Evolutionary conservation across 139 green algal species (phyloP).

Genomic region (Chlamydomonas incerta): DNA sequence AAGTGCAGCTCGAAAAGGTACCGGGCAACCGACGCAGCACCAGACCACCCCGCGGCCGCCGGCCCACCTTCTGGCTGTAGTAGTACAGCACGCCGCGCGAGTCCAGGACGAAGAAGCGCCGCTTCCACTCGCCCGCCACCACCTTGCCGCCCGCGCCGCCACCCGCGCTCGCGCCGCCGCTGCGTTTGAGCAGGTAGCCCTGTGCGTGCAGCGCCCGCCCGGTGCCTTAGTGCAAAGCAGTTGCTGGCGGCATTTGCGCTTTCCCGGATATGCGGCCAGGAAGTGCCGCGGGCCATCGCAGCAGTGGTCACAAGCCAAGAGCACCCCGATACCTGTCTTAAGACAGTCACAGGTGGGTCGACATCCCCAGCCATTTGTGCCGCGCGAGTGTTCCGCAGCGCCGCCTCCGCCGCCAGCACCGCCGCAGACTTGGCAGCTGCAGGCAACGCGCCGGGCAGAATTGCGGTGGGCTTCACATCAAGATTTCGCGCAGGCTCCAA

Average conservation of each 20-base stretch:
- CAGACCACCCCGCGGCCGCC: too few species aligned
- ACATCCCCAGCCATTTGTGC: neutral
- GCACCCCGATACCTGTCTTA: conserved; percentile 28
- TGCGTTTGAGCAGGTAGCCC: conserved; percentile 88
- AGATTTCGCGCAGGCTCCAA: too few species aligned
- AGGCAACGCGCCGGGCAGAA: too few species aligned
- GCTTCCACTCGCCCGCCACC: conserved; percentile 79
- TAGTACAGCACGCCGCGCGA: conserved; percentile 78
- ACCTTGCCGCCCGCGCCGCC: conserved; percentile 42
- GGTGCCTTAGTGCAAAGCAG: too few species aligned
- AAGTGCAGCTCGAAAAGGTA: too few species aligned
- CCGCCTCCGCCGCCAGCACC: conserved; percentile 22
- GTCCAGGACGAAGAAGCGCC: conserved; percentile 94
- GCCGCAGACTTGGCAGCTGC: conserved; percentile 27
- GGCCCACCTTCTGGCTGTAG: conserved; percentile 80
- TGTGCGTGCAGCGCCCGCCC: too few species aligned
- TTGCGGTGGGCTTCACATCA: too few species aligned
- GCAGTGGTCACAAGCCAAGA: too few species aligned
- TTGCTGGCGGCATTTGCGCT: too few species aligned
- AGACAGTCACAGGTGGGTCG: neutral
- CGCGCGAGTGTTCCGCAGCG: neutral
- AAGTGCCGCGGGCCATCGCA: too few species aligned
- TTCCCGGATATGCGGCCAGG: too few species aligned
- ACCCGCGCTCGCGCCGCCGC: conserved; percentile 1
- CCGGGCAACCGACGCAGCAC: too few species aligned